Evolutionary conservation across 208 protist species (phyloP).

Genomic region (Crithidia sp.): DNA sequence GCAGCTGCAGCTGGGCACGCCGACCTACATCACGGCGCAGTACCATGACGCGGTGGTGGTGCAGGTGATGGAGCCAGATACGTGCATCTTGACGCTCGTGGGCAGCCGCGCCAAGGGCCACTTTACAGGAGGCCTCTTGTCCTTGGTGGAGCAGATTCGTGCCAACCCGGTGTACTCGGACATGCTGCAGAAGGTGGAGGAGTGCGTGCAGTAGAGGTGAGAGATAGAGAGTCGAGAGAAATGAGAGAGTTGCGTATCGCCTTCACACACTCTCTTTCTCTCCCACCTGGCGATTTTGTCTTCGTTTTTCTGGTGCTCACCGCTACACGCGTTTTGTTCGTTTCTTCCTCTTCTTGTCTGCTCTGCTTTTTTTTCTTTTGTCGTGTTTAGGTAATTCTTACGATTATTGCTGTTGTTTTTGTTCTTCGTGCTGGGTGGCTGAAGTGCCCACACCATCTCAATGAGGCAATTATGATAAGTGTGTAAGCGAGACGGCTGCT

Average conservation of each 20-base stretch:
- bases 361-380: too few species aligned
- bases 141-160: constrained; percentile 73
- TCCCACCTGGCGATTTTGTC: too few species aligned
- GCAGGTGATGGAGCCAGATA: constrained; percentile 62
- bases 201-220: constrained; percentile 29
- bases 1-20: constrained; percentile 69
- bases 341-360: not conserved
- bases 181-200: constrained; percentile 29
- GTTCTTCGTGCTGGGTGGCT: too few species aligned
- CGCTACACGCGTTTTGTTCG: not conserved
- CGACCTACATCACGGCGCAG: constrained; percentile 79
- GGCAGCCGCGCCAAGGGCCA: constrained; percentile 82
- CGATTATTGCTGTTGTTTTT: too few species aligned
- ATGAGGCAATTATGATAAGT: too few species aligned
- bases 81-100: constrained; percentile 74
- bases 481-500: too few species aligned
- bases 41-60: constrained; percentile 86
- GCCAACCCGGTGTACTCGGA: constrained; percentile 28
- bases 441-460: too few species aligned
- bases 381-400: too few species aligned
- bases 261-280: not conserved
- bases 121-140: constrained; percentile 74
- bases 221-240: not conserved
- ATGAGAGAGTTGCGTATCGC: not conserved
- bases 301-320: not conserved